A percentile compares a stretch with the other conserved stretches of the same genome.
Conservation (phyloP, 1,284 basidiomycete species). For the Schizophyllum amplum region DNA sequence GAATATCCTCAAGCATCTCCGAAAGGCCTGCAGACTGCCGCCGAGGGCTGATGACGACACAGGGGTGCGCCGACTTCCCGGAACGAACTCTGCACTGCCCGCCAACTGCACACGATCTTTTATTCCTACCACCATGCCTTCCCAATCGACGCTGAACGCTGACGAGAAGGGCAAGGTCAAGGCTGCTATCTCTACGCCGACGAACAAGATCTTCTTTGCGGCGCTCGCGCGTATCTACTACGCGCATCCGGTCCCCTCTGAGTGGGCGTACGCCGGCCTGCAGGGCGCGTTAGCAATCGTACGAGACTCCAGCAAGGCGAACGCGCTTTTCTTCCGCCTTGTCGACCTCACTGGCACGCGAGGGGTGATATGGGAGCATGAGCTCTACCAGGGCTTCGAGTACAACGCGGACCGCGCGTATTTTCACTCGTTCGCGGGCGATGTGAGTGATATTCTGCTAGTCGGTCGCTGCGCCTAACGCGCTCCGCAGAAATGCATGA, state of each 20-base stretch:
- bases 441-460: conserved; percentile 52
- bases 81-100: no score
- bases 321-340: conserved; percentile 61
- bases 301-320: conserved; percentile 46
- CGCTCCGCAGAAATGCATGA: conserved; percentile 62
- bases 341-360: conserved; percentile 79
- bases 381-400: conserved; percentile 80
- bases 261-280: conserved; percentile 82
- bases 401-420: conserved; percentile 85
- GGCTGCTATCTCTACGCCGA: conserved; percentile 44
- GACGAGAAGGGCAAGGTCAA: conserved; percentile 79
- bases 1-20: no score
- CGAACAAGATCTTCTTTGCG: conserved; percentile 71
- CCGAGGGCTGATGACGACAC: no score
- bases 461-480: neutral
- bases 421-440: conserved; percentile 91
- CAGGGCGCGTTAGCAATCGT: conserved; percentile 79
- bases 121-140: conserved; percentile 65
- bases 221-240: conserved; percentile 84
- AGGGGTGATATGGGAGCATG: conserved; percentile 92
- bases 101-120: no score
- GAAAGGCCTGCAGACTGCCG: no score
- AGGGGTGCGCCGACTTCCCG: no score
- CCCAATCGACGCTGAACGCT: conserved; percentile 55
- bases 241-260: conserved; percentile 63